Conservation (phyloP, 495 filamentous ascomycete genomes). For the Penicillium canescens region DNA sequence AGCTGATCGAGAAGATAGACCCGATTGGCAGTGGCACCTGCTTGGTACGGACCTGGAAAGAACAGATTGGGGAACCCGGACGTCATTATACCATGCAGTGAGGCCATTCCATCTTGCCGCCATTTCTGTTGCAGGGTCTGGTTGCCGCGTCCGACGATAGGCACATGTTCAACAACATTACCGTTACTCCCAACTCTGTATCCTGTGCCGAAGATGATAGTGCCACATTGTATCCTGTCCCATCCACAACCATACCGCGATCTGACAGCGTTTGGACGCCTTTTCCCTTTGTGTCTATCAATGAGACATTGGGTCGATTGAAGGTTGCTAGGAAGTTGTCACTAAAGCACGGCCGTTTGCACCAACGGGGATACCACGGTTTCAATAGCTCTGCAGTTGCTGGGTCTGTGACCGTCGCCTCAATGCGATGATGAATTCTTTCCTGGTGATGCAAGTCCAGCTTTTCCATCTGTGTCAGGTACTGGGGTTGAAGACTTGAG, state of each 20-base stretch:
- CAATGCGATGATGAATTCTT: slow-evolving; percentile 2
- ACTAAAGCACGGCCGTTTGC: slow-evolving; percentile 34
- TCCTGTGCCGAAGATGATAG: slow-evolving; percentile 37
- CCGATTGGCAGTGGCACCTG: slow-evolving; percentile 33
- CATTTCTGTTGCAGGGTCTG: slow-evolving; percentile 45
- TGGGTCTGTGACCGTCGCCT: slow-evolving; percentile 11
- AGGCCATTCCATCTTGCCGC: slow-evolving; percentile 30
- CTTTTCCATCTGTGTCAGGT: neutral
- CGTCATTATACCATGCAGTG: slow-evolving; percentile 46
- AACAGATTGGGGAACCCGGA: slow-evolving; percentile 57
- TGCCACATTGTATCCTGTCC: slow-evolving; percentile 32
- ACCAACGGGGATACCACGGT: slow-evolving; percentile 32
- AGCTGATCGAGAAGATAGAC: slow-evolving; percentile 40
- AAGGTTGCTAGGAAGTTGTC: slow-evolving; percentile 34
- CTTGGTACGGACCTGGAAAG: slow-evolving; percentile 41
- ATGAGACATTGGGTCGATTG: slow-evolving; percentile 24
- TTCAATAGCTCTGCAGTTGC: slow-evolving; percentile 25
- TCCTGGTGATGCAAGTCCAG: slow-evolving; percentile 4
- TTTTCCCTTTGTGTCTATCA: slow-evolving; percentile 33
- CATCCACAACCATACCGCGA: slow-evolving; percentile 24
- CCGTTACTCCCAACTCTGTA: slow-evolving; percentile 27
- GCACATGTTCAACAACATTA: slow-evolving; percentile 35
- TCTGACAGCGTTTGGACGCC: slow-evolving; percentile 20
- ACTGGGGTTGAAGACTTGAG: neutral
- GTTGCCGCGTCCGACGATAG: slow-evolving; percentile 42